Conservation (phyloP, 2,329 filamentous ascomycete genomes). For the Ophiostoma australiae region DNA sequence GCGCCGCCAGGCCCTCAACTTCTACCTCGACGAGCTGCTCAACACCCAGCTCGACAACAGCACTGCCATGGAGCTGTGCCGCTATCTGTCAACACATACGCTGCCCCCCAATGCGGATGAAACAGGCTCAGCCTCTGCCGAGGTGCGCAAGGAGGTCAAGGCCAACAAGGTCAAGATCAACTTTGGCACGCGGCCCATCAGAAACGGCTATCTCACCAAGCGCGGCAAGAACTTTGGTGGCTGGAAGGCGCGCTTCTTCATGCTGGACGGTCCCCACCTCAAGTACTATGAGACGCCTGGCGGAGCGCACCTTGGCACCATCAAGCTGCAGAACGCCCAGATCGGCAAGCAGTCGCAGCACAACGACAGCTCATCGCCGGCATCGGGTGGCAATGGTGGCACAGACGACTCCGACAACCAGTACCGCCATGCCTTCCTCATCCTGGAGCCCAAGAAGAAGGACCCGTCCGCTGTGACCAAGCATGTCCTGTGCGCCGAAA, state of each 20-base stretch:
- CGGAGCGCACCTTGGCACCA: slow-evolving; percentile 84
- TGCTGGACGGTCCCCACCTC: slow-evolving; percentile 57
- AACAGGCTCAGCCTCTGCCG: slow-evolving; percentile 36
- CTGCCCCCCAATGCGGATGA: slow-evolving; percentile 60
- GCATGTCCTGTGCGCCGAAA: slow-evolving; percentile 93
- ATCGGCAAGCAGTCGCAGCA: slow-evolving; percentile 85
- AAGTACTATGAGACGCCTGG: slow-evolving; percentile 91
- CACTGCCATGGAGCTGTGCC: slow-evolving; percentile 76
- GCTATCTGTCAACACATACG: slow-evolving; percentile 69
- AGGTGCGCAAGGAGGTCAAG: slow-evolving; percentile 33
- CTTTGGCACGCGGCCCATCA: slow-evolving; percentile 62
- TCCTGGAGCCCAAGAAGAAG: slow-evolving; percentile 93
- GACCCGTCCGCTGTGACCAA: slow-evolving; percentile 83
- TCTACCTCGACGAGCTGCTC: slow-evolving; percentile 79
- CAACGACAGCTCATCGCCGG: slow-evolving; percentile 57
- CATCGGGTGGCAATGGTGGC: slow-evolving; percentile 36
- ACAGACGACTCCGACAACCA: slow-evolving; percentile 83
- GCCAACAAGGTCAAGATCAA: slow-evolving; percentile 43
- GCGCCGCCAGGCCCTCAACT: slow-evolving; percentile 71
- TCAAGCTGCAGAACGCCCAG: slow-evolving; percentile 84
- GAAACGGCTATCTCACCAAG: slow-evolving; percentile 91
- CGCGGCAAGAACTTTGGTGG: slow-evolving; percentile 97
- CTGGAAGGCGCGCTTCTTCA: slow-evolving; percentile 79
- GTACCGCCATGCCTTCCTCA: slow-evolving; percentile 92
- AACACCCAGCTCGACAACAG: slow-evolving; percentile 74